Evolutionary conservation across 257 asterid species (phyloP).

Genomic region (Ilex asprella): DNA sequence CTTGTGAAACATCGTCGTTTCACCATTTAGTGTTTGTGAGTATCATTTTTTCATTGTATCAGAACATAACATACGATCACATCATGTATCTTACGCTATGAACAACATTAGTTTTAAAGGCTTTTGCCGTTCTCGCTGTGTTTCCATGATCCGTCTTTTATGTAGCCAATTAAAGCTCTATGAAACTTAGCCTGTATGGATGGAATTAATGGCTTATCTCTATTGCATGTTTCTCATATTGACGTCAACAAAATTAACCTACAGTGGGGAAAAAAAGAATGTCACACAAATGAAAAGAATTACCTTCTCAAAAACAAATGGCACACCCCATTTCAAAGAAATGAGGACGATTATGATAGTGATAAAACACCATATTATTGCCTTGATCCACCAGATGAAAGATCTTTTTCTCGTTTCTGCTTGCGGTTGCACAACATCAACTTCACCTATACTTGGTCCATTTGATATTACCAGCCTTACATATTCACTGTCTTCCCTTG

Average conservation of each 20-base stretch:
- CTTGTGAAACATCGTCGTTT: no score
- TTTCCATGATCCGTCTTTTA: background rate
- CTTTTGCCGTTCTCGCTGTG: no score
- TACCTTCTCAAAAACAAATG: constrained; percentile 71
- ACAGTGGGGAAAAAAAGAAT: background rate
- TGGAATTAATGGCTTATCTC: no score
- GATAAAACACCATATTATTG: constrained; percentile 33
- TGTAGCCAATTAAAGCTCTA: background rate
- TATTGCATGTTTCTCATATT: no score
- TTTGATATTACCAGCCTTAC: constrained; percentile 59
- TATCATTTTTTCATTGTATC: no score
- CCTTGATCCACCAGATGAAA: constrained; percentile 58
- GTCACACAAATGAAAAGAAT: background rate
- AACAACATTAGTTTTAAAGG: no score
- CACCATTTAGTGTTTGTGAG: no score
- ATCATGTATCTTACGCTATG: no score
- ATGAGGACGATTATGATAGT: constrained; percentile 27
- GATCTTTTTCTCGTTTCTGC: constrained; percentile 21
- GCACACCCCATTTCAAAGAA: constrained; percentile 66
- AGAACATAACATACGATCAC: no score
- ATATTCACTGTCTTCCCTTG: constrained; percentile 63
- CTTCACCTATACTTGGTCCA: constrained; percentile 40
- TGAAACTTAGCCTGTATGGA: background rate
- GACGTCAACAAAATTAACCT: background rate
- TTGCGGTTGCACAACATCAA: constrained; percentile 25